phyloP scores from a whole-genome alignment of 768 basidiomycete genomes.

The Wakefieldia striispora region DNA sequence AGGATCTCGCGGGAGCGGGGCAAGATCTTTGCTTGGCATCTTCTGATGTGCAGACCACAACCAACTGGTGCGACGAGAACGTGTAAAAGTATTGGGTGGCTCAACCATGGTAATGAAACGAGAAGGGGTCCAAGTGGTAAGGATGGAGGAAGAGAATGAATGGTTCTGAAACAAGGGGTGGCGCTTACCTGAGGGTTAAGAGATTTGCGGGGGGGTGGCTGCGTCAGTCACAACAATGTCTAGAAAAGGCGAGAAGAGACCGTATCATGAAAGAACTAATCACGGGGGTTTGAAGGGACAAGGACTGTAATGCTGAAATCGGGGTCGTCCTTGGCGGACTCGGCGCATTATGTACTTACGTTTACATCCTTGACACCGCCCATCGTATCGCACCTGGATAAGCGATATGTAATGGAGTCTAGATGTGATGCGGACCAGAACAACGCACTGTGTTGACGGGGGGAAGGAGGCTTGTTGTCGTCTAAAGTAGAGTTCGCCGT shows the following conservation, averaged over 20 bases:
- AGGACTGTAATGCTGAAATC: not conserved
- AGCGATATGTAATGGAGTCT: not conserved
- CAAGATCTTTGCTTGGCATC: conserved; percentile 15
- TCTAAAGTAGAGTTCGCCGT: too few relatives aligned
- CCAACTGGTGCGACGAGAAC: conserved; percentile 27
- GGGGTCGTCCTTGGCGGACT: conserved; percentile 23
- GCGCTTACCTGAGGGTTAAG: conserved; percentile 32
- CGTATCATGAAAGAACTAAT: conserved; percentile 11
- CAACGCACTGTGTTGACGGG: conserved; percentile 10
- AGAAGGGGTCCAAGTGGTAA: not conserved
- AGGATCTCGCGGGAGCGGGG: conserved; percentile 12
- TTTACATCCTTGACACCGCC: conserved; percentile 27
- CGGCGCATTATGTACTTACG: conserved; percentile 27
- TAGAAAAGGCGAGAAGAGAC: conserved; percentile 25
- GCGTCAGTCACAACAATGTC: conserved; percentile 26
- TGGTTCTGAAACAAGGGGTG: conserved; percentile 13
- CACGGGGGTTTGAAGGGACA: conserved; percentile 2
- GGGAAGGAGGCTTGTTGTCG: not conserved
- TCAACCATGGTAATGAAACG: conserved; percentile 22
- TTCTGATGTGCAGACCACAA: conserved; percentile 28
- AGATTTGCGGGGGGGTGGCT: conserved; percentile 28
- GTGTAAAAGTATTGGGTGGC: conserved; percentile 6
- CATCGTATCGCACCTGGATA: conserved; percentile 17
- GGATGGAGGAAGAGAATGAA: conserved; percentile 7
- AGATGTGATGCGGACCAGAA: not conserved